A percentile compares a stretch with the other conserved stretches of the same genome.
Conservation (phyloP, 2,329 filamentous ascomycete genomes). For the Elsinoe australis region DNA sequence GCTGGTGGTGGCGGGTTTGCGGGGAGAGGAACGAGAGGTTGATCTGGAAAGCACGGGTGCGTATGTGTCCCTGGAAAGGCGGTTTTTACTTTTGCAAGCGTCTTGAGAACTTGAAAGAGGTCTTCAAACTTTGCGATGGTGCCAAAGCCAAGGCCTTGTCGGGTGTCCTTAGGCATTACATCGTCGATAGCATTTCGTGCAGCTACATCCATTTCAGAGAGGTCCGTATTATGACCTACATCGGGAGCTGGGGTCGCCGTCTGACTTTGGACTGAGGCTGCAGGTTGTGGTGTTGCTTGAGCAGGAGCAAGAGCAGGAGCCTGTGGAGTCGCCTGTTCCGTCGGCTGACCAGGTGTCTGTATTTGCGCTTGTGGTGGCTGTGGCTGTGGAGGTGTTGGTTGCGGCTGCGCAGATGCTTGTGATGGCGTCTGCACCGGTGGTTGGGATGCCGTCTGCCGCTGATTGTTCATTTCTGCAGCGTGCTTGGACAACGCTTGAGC, state of each 20-base stretch:
- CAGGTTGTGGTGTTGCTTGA: not conserved
- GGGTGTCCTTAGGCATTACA: slow-evolving; percentile 12
- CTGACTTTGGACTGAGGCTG: not conserved
- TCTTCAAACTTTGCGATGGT: slow-evolving; percentile 15
- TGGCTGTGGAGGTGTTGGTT: not conserved
- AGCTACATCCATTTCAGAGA: slow-evolving; percentile 3
- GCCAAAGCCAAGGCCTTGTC: slow-evolving; percentile 12
- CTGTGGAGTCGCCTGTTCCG: not conserved
- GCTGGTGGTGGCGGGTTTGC: not conserved
- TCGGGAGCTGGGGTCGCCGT: not conserved
- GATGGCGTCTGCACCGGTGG: not conserved
- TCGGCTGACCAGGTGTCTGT: not conserved
- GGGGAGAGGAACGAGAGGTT: slow-evolving; percentile 4
- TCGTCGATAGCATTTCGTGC: slow-evolving; percentile 13
- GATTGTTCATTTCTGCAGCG: not conserved
- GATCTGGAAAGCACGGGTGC: slow-evolving; percentile 8
- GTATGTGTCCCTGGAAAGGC: slow-evolving; percentile 1
- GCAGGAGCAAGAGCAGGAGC: not conserved
- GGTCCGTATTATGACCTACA: not conserved
- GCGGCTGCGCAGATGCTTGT: not conserved
- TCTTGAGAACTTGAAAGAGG: slow-evolving; percentile 7
- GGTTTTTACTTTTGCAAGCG: slow-evolving; percentile 1
- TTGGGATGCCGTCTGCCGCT: not conserved
- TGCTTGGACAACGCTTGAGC: slow-evolving; percentile 8
- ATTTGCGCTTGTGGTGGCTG: not conserved